Conservation (phyloP, 2,329 filamentous ascomycete genomes). For the Aspergillus intermedius region DNA sequence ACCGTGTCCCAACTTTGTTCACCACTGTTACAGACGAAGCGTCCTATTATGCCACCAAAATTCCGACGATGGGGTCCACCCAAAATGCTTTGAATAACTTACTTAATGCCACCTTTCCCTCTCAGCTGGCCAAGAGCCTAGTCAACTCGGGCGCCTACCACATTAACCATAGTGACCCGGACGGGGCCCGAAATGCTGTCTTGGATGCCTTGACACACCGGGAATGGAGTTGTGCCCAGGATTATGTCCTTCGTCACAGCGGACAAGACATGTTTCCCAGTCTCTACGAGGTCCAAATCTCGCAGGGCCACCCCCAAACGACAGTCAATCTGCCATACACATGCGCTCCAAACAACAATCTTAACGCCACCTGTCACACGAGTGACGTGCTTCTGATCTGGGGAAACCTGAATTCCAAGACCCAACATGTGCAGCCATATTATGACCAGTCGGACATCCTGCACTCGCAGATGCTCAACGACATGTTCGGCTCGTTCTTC, state of each 20-base stretch:
- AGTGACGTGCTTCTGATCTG: constrained; percentile 21
- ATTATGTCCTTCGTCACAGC: constrained; percentile 3
- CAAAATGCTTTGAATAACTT: constrained; percentile 10
- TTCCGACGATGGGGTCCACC: constrained; percentile 8
- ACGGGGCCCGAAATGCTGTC: constrained; percentile 13
- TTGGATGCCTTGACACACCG: constrained; percentile 6
- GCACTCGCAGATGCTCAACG: constrained; percentile 19
- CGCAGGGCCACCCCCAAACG: constrained; percentile 17
- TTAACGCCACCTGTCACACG: constrained; percentile 23
- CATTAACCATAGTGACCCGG: constrained; percentile 8
- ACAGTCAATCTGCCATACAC: constrained; percentile 10
- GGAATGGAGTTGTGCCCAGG: constrained; percentile 8
- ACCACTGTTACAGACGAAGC: constrained; percentile 22
- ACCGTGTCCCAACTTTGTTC: constrained; percentile 22
- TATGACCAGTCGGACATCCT: constrained; percentile 12
- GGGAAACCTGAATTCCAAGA: constrained; percentile 22
- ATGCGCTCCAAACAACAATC: constrained; percentile 18
- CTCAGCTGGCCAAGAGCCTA: constrained; percentile 10
- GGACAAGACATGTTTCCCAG: constrained; percentile 7
- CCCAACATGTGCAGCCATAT: constrained; percentile 16
- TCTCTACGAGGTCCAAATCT: constrained; percentile 17
- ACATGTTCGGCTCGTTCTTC: constrained; percentile 20
- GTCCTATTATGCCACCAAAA: constrained; percentile 7
- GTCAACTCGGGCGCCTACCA: constrained; percentile 10
- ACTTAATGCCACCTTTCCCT: constrained; percentile 10